Evolutionary conservation across 2,329 filamentous ascomycete genomes (phyloP), one percentile per base, ranked within the genome.

Genomic region (Podosphaera xanthii): DNA sequence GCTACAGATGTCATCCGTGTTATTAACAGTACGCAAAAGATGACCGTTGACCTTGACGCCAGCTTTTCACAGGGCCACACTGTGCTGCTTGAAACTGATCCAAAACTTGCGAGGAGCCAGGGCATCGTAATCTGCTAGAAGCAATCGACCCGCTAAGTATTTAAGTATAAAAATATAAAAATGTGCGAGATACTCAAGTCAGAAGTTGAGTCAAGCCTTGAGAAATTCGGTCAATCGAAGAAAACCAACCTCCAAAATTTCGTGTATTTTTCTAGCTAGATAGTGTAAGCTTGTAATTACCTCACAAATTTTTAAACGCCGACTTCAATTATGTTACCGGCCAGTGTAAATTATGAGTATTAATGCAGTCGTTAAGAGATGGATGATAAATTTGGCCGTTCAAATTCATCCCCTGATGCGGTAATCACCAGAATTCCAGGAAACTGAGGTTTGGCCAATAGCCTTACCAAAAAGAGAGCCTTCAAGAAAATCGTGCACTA

Each of bases 1-100:
- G 74, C 87, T 60, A 87, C 84, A 0, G 84, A 92, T 72, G 83
- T 81, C 46, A 77, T 96, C 1, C 72, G 83, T 57, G 86, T 95
- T 1, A 77, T 89, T 31, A 77, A 81, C 12, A 82, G 90, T 72
- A 74, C 86, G 59, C 76, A 73, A 62, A 81, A 79, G 64, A 86
- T 87, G 38, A 94, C 86, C 0, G 76, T 91, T 33, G 86, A 81
- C 63, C 69, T 88, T 35, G 84, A 86, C 68, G 76, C 81, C 0
- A 83, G 82, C 61, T 83, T 82, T 0, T 76, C 77, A 0, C 77
- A 77, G 1, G 83, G 81, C 1, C 81, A 82, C 0, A 82, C 83
- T 33, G 74, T 86, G 72, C 74, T 87, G 34, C 69, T 87, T 33
- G 83, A 84, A 65, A 81, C 77, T 46, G 78, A 85, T 69, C 62